Percentiles rank a stretch among this genome's conserved stretches.
phyloP scores from a whole-genome alignment of 108 stramenopile species.

The Conticribra weissflogii region DNA sequence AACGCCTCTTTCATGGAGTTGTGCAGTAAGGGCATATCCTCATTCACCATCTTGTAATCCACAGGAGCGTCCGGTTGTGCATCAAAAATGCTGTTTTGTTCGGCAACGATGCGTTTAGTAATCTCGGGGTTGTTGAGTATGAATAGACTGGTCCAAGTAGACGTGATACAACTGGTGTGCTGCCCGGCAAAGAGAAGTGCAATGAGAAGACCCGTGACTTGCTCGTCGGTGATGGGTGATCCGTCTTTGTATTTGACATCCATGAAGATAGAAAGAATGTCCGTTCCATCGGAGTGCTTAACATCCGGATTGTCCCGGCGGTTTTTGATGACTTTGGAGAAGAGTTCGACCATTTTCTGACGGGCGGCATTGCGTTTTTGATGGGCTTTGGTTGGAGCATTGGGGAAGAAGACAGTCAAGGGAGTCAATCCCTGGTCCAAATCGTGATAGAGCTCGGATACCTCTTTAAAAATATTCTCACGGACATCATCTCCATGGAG shows the following conservation, averaged over 20 bases:
- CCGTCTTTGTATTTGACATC: constrained; percentile 99
- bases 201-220: constrained; percentile 97
- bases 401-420: constrained; percentile 96
- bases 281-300: constrained; percentile 80
- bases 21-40: constrained; percentile 89
- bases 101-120: constrained; percentile 79
- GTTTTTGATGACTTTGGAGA: constrained; percentile 89
- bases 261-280: constrained; percentile 96
- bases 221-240: constrained; percentile 83
- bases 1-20: constrained; percentile 97
- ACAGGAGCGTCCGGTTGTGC: constrained; percentile 35
- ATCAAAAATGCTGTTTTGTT: constrained; percentile 67
- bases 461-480: constrained; percentile 94
- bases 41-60: constrained; percentile 78
- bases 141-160: constrained; percentile 94
- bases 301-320: constrained; percentile 81
- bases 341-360: constrained; percentile 92
- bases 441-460: constrained; percentile 93
- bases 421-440: constrained; percentile 98
- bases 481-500: constrained; percentile 99
- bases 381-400: constrained; percentile 93
- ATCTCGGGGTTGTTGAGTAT: constrained; percentile 85
- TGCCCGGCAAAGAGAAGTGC: constrained; percentile 99
- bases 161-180: constrained; percentile 97
- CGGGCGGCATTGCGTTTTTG: constrained; percentile 81